Evolutionary conservation across 2,329 filamentous ascomycete genomes (phyloP).

Genomic region (Colletotrichum costaricense): DNA sequence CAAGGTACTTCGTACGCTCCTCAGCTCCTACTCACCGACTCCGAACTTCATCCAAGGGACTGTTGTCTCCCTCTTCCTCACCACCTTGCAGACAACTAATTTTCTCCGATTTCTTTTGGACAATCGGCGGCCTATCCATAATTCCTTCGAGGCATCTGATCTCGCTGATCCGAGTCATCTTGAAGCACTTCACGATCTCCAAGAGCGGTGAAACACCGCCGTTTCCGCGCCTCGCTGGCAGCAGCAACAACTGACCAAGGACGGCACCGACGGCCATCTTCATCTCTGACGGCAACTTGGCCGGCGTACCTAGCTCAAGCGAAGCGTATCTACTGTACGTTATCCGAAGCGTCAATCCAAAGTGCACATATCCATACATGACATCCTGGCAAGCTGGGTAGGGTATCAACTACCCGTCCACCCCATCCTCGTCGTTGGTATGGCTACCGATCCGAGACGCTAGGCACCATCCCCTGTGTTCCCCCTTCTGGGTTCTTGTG

Average conservation of each 20-base stretch:
- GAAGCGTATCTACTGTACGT: neutral
- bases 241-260: neutral
- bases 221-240: neutral
- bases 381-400: neutral
- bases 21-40: neutral
- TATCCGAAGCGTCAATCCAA: neutral
- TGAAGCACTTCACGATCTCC: neutral
- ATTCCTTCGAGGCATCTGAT: neutral
- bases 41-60: neutral
- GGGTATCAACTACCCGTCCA: neutral
- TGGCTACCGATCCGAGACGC: neutral
- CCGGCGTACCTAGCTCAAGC: neutral
- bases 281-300: neutral
- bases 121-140: neutral
- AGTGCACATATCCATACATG: neutral
- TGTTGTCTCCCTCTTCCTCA: neutral
- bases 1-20: neutral
- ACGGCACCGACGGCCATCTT: neutral
- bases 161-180: neutral
- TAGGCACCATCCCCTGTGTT: neutral
- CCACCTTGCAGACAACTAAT: neutral
- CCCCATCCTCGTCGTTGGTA: neutral
- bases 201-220: conserved; percentile 5
- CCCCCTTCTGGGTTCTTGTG: neutral
- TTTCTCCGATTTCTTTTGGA: neutral